Base-by-base conservation (phyloP, 352 stramenopile species). In the Pythium phragmitis region DNA sequence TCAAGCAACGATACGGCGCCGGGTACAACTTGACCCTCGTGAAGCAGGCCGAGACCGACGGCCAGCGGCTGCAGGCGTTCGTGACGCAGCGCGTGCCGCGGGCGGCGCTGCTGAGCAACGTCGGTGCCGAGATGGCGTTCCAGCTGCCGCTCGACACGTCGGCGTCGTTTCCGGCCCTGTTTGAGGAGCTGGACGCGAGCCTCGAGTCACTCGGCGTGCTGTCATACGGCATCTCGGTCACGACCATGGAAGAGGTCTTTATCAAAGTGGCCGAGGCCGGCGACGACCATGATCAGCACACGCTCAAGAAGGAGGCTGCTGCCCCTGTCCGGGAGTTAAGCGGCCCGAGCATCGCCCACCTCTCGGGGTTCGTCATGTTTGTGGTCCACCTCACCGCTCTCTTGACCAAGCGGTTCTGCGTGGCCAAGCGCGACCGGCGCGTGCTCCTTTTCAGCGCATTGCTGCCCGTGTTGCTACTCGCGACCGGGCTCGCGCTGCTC, bases 171-270 rank as follows among this genome's bases (percentile, higher is more conserved):
- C 68, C 87, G 7, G 63, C 34, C 39, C 56, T 97, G 23, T 95
- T 97, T 65, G 67, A 80, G 14, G 78, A 74, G 13, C 68, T 97
- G 4, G 91, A 97, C n/a, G 36, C 26, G 2, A 42, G 66, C 11
- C 72, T 78, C 4, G 1, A 26, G 0, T 58, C 67, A 0, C 61
- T 94, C 2, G 60, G 72, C 1, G 65, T 94, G 33, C n/a, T 69
- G 8, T 88, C 78, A 19, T 94, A 88, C 41, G 82, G 69, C 4
- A 89, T 96, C 13, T 92, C 82, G 0, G 77, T 91, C 26, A 97
- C 89, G 7, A 96, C 90, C 17, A 72, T 97, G 1, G 89, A 97
- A 63, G 87, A 97, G 63, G 86, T 97, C n/a, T 97, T 97, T 49
- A 65, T 97, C 8, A 94, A 94, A 37, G 87, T 96, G 16, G 86